A percentile compares a stretch with the other conserved stretches of the same genome.
Evolutionary conservation across 2,329 filamentous ascomycete species (phyloP).

Genomic region (Stagonosporopsis chrysanthemi): DNA sequence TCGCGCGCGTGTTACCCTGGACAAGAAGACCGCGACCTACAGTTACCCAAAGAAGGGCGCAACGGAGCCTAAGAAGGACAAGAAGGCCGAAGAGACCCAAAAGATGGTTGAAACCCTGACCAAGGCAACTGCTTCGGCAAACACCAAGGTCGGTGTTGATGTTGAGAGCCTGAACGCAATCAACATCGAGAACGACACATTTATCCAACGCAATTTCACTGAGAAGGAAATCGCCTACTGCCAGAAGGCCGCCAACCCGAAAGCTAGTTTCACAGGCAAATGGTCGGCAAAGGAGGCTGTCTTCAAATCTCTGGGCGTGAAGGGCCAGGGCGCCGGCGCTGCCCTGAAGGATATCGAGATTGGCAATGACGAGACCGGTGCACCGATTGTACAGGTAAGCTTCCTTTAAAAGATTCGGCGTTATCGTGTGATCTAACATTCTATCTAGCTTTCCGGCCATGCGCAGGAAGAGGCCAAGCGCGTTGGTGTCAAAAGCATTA

Average conservation of each 20-base stretch:
- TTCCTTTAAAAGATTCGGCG: not conserved
- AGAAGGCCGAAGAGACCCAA: conserved; percentile 67
- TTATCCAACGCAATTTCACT: conserved; percentile 95
- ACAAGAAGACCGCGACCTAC: conserved; percentile 86
- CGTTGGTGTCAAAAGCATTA: conserved; percentile 86
- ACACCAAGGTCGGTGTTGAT: conserved; percentile 89
- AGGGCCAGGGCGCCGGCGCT: conserved; percentile 86
- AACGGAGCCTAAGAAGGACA: conserved; percentile 69
- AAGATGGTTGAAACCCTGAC: conserved; percentile 81
- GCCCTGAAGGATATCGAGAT: conserved; percentile 96
- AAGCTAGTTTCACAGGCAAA: conserved; percentile 90
- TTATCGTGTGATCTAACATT: conserved; percentile 20
- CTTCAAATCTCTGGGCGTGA: conserved; percentile 93
- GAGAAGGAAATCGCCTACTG: conserved; percentile 85
- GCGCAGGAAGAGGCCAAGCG: conserved; percentile 84
- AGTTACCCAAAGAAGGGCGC: conserved; percentile 66
- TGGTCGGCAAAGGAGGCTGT: conserved; percentile 99
- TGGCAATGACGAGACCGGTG: conserved; percentile 78
- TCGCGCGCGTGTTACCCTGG: conserved; percentile 79
- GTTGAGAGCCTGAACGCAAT: conserved; percentile 87
- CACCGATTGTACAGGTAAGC: conserved; percentile 84
- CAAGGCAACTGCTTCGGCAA: conserved; percentile 63
- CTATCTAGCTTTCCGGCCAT: conserved; percentile 78
- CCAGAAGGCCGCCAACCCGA: conserved; percentile 76
- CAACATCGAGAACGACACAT: conserved; percentile 93